phyloP scores from a whole-genome alignment of 2,329 filamentous ascomycete genomes.

The Pseudofabraea citricarpa region DNA sequence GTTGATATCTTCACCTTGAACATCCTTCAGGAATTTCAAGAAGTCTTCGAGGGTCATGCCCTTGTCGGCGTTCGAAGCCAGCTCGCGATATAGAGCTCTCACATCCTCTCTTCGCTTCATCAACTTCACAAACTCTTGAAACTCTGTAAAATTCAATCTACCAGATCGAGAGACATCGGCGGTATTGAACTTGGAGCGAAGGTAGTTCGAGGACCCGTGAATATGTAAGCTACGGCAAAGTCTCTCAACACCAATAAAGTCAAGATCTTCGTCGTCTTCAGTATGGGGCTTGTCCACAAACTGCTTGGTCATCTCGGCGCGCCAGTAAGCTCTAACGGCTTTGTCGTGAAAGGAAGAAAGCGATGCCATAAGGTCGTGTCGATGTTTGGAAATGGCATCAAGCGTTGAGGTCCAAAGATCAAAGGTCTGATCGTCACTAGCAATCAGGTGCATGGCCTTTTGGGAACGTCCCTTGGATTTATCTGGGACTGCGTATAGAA shows the following conservation, averaged over 20 bases:
- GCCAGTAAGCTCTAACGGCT: constrained; percentile 81
- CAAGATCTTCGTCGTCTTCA: constrained; percentile 64
- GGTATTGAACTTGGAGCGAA: constrained; percentile 68
- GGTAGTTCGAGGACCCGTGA: constrained; percentile 72
- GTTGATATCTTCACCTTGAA: constrained; percentile 73
- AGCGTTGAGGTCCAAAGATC: constrained; percentile 79
- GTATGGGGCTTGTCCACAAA: constrained; percentile 46
- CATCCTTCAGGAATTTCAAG: constrained; percentile 64
- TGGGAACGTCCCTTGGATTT: constrained; percentile 64
- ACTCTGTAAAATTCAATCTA: constrained; percentile 72
- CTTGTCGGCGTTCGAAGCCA: constrained; percentile 51
- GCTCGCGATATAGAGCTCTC: constrained; percentile 62
- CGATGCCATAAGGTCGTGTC: constrained; percentile 86
- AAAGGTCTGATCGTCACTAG: constrained; percentile 67
- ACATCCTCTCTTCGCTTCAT: constrained; percentile 85
- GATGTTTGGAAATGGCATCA: constrained; percentile 76
- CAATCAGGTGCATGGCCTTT: constrained; percentile 85
- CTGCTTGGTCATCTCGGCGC: constrained; percentile 71
- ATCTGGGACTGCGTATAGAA: constrained; percentile 77
- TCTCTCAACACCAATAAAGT: constrained; percentile 72
- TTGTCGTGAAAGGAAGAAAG: constrained; percentile 81
- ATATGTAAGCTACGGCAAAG: constrained; percentile 90
- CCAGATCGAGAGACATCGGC: constrained; percentile 63
- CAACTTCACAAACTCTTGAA: constrained; percentile 75
- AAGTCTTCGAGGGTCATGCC: constrained; percentile 73